Conservation (phyloP, 23 red algal species). For the Gracilaria domingensis region DNA sequence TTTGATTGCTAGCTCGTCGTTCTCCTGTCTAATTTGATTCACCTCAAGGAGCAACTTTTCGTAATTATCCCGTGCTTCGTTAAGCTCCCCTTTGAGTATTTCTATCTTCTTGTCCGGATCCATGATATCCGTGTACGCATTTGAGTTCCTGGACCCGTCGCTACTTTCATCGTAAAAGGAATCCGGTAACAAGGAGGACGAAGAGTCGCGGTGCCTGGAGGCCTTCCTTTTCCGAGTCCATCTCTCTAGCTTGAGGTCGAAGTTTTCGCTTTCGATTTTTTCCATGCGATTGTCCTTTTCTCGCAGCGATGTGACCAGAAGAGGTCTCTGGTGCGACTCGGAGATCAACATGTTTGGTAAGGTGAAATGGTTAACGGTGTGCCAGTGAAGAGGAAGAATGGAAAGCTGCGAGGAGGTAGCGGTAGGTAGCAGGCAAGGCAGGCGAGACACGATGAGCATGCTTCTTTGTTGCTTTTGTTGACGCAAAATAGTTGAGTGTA, state of each 20-base stretch:
- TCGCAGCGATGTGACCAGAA: not conserved
- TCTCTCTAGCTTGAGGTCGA: not conserved
- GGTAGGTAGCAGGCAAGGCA: conserved; percentile 12
- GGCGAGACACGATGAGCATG: conserved; percentile 23
- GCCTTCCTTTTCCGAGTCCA: not conserved
- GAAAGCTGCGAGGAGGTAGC: not conserved
- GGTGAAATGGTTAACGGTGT: not conserved
- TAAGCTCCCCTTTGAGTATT: not conserved
- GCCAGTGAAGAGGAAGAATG: not conserved
- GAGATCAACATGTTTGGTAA: not conserved
- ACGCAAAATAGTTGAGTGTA: not conserved
- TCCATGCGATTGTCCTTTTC: not conserved
- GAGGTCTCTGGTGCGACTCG: not conserved
- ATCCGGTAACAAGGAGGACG: not conserved
- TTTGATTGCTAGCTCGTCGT: conserved; percentile 11
- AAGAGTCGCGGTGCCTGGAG: not conserved
- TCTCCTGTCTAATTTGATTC: conserved; percentile 14
- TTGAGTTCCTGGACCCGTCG: not conserved
- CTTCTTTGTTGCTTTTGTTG: not conserved
- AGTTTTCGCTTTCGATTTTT: conserved; percentile 25
- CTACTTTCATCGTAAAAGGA: not conserved
- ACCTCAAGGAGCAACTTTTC: not conserved
- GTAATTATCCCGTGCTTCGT: conserved; percentile 16
- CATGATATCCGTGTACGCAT: conserved; percentile 1
- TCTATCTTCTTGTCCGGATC: conserved; percentile 10